Percentiles rank a stretch among this genome's conserved stretches.
Evolutionary conservation across 2,329 filamentous ascomycete species (phyloP).

Genomic region (Aspergillus sp.): DNA sequence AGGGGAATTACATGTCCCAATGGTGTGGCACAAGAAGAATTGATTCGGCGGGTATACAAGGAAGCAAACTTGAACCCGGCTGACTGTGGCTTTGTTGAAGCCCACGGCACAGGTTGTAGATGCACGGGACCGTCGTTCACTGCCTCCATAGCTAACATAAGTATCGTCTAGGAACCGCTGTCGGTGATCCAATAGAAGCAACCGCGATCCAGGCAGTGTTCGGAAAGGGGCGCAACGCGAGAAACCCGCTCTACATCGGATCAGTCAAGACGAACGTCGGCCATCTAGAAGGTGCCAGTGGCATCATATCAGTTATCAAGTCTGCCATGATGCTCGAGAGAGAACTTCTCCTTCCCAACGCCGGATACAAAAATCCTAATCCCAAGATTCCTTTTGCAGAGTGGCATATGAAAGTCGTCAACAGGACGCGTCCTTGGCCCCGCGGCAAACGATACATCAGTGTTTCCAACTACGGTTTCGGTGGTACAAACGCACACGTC

Average conservation of each 20-base stretch:
- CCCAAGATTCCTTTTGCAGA: too few species aligned
- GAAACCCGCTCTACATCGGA: conserved; percentile 7
- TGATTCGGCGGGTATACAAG: conserved; percentile 43
- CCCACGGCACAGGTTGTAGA: conserved; percentile 41
- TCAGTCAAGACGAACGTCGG: conserved; percentile 18
- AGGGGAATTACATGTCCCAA: conserved; percentile 47
- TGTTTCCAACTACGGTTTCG: conserved; percentile 34
- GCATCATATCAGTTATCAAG: conserved; percentile 46
- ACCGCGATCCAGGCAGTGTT: conserved; percentile 15
- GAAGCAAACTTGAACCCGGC: conserved; percentile 17
- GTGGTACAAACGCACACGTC: conserved; percentile 6
- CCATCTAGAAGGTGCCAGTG: conserved; percentile 36
- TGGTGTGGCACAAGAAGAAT: conserved; percentile 35
- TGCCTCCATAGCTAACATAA: too few species aligned
- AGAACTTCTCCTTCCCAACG: conserved; percentile 46
- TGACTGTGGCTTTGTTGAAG: conserved; percentile 37
- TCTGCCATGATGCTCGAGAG: conserved; percentile 46
- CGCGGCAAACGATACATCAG: too few species aligned
- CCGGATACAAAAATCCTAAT: conserved; percentile 21
- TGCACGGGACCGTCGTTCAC: too few species aligned
- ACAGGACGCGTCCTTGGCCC: too few species aligned
- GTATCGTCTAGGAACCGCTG: conserved; percentile 4
- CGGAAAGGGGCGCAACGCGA: background rate
- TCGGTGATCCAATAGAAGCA: conserved; percentile 24
- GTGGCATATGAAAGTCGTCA: too few species aligned